These are phyloP conservation scores for Sechiopsis laciniata DNA, from an alignment of 306 rosid species.

Conservation along the genomic window DNA sequence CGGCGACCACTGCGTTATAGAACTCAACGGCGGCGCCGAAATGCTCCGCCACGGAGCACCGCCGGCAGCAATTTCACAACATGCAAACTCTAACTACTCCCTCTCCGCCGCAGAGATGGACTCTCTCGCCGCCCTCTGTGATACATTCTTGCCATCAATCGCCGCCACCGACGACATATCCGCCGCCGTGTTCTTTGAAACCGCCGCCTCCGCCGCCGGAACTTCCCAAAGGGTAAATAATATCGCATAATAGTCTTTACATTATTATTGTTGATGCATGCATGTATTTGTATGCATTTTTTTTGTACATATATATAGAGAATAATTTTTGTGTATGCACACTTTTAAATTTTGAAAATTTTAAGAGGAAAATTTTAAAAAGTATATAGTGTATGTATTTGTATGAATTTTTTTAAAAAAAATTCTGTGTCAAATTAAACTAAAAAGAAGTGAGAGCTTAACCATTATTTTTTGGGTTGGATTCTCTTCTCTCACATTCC, in stretches of 20 bases:
- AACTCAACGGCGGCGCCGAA: not conserved
- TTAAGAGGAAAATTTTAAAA: too few species aligned
- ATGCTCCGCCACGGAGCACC: not conserved
- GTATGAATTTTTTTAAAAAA: too few species aligned
- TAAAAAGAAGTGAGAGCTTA: too few species aligned
- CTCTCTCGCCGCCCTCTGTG: conserved; percentile 47
- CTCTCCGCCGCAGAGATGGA: conserved; percentile 56
- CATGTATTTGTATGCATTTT: not conserved
- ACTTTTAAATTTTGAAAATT: too few species aligned
- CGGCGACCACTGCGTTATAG: not conserved
- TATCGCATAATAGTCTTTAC: not conserved
- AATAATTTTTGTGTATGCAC: not conserved
- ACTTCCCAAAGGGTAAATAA: conserved; percentile 47
- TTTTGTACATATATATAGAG: too few species aligned
- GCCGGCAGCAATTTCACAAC: not conserved
- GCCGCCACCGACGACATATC: conserved; percentile 19
- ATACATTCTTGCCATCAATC: conserved; percentile 57
- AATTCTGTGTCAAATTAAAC: too few species aligned
- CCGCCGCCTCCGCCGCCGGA: conserved; percentile 59
- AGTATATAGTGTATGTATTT: too few species aligned
- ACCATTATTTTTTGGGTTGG: too few species aligned
- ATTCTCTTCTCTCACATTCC: too few species aligned
- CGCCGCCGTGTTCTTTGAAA: conserved; percentile 20
- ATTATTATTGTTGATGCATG: not conserved
- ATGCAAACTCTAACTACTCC: conserved; percentile 25